Evolutionary conservation across 139 green algal genomes (phyloP).

Genomic region (Ulvella scutata): DNA sequence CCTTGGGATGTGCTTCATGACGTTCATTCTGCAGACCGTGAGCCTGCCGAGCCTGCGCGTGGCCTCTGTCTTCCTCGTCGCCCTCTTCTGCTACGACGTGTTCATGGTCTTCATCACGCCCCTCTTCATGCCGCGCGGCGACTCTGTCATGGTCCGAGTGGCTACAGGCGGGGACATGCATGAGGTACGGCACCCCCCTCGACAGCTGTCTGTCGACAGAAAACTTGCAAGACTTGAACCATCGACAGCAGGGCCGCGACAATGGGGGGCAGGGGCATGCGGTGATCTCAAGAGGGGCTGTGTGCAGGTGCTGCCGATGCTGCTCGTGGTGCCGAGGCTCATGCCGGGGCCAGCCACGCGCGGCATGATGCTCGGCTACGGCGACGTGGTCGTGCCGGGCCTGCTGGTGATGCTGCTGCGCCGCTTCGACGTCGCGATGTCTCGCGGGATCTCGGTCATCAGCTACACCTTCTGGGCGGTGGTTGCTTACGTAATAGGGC

Average conservation of each 20-base stretch:
- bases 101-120: constrained; percentile 94
- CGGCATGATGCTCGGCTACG: constrained; percentile 39
- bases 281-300: background rate
- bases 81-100: constrained; percentile 50
- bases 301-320: constrained; percentile 52
- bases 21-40: constrained; percentile 50
- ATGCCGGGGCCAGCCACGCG: constrained; percentile 6
- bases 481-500: constrained; percentile 45
- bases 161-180: background rate
- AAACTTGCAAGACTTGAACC: background rate
- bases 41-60: constrained; percentile 42
- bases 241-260: background rate
- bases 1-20: constrained; percentile 46
- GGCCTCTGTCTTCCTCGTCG: constrained; percentile 27
- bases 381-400: constrained; percentile 68
- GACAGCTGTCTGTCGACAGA: no score
- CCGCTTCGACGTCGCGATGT: constrained; percentile 7
- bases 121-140: constrained; percentile 40
- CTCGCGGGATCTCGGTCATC: background rate
- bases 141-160: constrained; percentile 78
- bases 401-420: constrained; percentile 42
- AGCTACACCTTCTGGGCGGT: constrained; percentile 34
- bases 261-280: background rate
- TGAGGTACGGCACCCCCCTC: background rate
- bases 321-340: constrained; percentile 60